These are phyloP conservation scores for Neonothopanus nambi DNA, from an alignment of 1,284 basidiomycete genomes.

Conservation along the genomic window DNA sequence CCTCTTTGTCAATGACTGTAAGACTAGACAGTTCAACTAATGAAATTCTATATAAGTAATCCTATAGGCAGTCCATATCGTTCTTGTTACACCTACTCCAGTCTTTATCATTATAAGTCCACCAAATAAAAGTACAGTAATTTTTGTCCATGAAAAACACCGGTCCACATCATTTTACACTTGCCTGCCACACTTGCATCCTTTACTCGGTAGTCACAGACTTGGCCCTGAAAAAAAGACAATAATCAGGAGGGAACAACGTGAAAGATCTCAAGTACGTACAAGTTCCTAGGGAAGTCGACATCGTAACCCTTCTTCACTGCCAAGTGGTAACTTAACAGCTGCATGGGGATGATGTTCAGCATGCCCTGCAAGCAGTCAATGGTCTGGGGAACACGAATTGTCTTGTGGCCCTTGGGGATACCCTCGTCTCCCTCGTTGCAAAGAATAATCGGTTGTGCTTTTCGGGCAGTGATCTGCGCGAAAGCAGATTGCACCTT, in stretches of 20 bases:
- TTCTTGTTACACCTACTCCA: background rate
- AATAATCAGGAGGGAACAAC: slow-evolving; percentile 16
- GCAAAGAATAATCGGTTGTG: slow-evolving; percentile 94
- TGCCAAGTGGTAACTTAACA: slow-evolving; percentile 96
- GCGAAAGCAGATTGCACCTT: slow-evolving; percentile 96
- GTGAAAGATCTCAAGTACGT: slow-evolving; percentile 28
- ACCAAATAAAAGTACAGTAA: slow-evolving; percentile 14
- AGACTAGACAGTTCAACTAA: background rate
- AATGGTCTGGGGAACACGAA: slow-evolving; percentile 91
- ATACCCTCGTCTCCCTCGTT: slow-evolving; percentile 91
- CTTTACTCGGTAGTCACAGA: slow-evolving; percentile 81
- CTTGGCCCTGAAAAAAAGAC: slow-evolving; percentile 63
- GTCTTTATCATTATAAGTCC: slow-evolving; percentile 3
- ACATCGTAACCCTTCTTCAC: slow-evolving; percentile 96
- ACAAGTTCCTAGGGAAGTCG: slow-evolving; percentile 97
- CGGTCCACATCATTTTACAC: background rate
- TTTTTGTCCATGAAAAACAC: slow-evolving; percentile 9
- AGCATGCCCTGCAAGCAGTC: slow-evolving; percentile 96
- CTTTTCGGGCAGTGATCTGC: slow-evolving; percentile 97
- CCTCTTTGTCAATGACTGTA: background rate
- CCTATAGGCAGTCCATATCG: background rate
- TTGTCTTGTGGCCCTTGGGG: slow-evolving; percentile 75
- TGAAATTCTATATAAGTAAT: background rate
- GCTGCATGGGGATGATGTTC: slow-evolving; percentile 96
- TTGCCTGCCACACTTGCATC: background rate